Percentiles rank a stretch among this genome's conserved stretches.
These are phyloP conservation scores for Mycena haematopus DNA, from an alignment of 768 basidiomycete genomes.

Conservation along the genomic window DNA sequence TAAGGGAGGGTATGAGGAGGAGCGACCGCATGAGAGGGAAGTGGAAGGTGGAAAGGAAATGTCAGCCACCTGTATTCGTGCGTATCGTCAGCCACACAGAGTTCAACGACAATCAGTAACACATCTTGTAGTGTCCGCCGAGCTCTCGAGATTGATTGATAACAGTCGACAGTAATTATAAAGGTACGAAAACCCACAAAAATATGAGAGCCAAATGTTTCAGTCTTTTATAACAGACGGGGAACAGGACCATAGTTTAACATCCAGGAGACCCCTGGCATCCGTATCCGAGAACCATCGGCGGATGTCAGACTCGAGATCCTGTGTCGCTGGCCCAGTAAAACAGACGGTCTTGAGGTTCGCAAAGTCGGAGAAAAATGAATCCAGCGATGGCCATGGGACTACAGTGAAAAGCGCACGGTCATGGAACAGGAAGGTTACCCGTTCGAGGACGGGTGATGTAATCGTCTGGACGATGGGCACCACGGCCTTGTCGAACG, in stretches of 20 bases:
- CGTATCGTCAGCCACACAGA: conserved; percentile 6
- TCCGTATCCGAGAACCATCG: not conserved
- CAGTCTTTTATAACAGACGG: not conserved
- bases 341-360: not conserved
- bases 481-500: not conserved
- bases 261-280: not conserved
- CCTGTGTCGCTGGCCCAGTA: not conserved
- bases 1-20: not conserved
- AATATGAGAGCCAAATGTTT: not conserved
- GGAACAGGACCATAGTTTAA: not conserved
- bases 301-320: not conserved
- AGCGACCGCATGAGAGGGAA: conserved; percentile 8
- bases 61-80: no score
- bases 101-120: not conserved
- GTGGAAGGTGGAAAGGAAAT: not conserved
- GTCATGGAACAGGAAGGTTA: not conserved
- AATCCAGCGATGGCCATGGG: not conserved
- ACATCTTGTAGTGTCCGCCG: no score
- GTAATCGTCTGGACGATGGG: conserved; percentile 1
- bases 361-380: conserved; percentile 2
- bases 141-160: not conserved
- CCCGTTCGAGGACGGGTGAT: not conserved
- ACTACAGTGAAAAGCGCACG: not conserved
- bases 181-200: not conserved
- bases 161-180: not conserved